Evolutionary conservation across 768 basidiomycete genomes (phyloP).

Genomic region (Mycena belliarum): DNA sequence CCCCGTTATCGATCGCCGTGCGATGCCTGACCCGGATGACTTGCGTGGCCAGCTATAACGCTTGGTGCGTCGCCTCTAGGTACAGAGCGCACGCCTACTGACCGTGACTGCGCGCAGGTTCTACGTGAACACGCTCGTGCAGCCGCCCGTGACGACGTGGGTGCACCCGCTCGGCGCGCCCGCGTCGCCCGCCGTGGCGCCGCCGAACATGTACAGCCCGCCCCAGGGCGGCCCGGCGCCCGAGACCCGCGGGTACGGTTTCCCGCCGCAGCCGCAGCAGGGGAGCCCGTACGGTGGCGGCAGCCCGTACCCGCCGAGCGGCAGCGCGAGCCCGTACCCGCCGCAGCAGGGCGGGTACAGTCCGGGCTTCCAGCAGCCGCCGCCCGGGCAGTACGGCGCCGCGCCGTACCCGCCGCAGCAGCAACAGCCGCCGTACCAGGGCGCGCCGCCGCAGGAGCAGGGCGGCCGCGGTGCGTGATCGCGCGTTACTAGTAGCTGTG

Average conservation of each 20-base stretch:
- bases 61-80: slow-evolving; percentile 65
- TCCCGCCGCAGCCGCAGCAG: slow-evolving; percentile 8
- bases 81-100: too few relatives aligned
- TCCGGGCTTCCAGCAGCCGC: slow-evolving; percentile 15
- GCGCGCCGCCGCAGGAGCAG: slow-evolving; percentile 23
- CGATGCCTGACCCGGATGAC: too few relatives aligned
- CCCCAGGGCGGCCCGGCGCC: slow-evolving; percentile 50
- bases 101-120: slow-evolving; percentile 47
- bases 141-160: slow-evolving; percentile 70
- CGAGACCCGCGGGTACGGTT: slow-evolving; percentile 27
- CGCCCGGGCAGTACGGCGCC: slow-evolving; percentile 20
- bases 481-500: too few relatives aligned
- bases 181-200: slow-evolving; percentile 31
- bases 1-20: slow-evolving; percentile 23
- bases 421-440: slow-evolving; percentile 29
- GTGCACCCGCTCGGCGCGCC: slow-evolving; percentile 64
- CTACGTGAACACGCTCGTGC: slow-evolving; percentile 68
- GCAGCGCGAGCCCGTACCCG: slow-evolving; percentile 29
- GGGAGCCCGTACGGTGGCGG: slow-evolving; percentile 12
- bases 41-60: slow-evolving; percentile 47
- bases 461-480: slow-evolving; percentile 19
- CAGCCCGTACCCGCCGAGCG: slow-evolving; percentile 12
- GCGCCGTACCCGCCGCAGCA: slow-evolving; percentile 29
- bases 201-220: slow-evolving; percentile 39
- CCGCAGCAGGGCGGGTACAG: slow-evolving; percentile 26